Base-by-base conservation (phyloP, 208 protist species). In the Sergeia podlipaevii region DNA sequence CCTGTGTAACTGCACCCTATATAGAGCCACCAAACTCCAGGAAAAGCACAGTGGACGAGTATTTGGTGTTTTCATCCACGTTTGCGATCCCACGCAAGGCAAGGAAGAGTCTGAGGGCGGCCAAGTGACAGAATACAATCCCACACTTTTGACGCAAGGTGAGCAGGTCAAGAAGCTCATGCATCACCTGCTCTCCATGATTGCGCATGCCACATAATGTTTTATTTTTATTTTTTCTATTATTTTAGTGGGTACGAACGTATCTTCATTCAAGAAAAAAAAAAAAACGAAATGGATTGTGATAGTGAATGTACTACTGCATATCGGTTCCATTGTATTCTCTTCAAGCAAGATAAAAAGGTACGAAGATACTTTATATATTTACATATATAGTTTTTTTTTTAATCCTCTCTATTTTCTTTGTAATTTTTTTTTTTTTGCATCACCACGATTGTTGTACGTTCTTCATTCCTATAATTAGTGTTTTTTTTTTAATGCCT, bases 1-100 rank as follows among this genome's bases (percentile, higher is more conserved):
- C 50, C 51, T 87, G 33, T 92, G 80, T 60, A 89, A 92, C 60
- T 89, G 65, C 38, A 49, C 65, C 17, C 65, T 92, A 15, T 92
- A 89, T 52, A 51, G 60, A 20, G 60, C 62, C 7, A 39, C 87
- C 26, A 33, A 69, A 13, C 46, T 89, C 13, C 77, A 88, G 55
- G 47, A 82, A 18, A 65, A 63, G 47, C 70, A 77, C 58, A 23
- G 17, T 1, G 47, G 38, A 2, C 24, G 34, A 2, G 77, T 85
- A 17, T 70, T 49, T 44, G 50, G 46, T 8, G 51, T 85, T 10
- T 83, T 89, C 54, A 51, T 89, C 21, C 77, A 89, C 55, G 67
- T 85, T n/a, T 29, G 47, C 15, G 48, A 83, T 41, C 70, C 79
- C 48, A 10, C 46, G 4, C 26, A 29, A 32, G 46, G 11, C 23